Base-by-base conservation (phyloP, 2,329 filamentous ascomycete genomes). In the Fusarium begoniae region DNA sequence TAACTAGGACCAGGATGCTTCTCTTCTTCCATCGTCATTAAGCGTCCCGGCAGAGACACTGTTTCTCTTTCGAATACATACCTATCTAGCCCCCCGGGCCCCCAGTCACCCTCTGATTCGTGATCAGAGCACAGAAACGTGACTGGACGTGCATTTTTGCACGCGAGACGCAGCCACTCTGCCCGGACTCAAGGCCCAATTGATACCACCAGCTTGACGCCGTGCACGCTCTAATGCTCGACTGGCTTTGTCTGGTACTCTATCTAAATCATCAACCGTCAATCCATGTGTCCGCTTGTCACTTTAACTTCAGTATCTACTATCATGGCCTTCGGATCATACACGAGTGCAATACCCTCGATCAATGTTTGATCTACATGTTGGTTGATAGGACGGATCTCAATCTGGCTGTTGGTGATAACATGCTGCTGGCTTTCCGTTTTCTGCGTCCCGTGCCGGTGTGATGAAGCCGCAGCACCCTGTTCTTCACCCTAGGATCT, bases 401-500 rank as follows among this genome's bases (percentile, higher is more conserved):
- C n/a, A 58, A 35, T 51, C 43, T 51, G 43, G 63, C 28, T 41
- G 43, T 69, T 63, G 32, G 66, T 69, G 61, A 54, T 48, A 44
- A 41, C 38, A 54, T 51, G 35, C 32, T 70, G 66, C 24, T 63
- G 64, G 72, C 63, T 63, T 63, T 59, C 59, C 69, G 58, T 41
- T 69, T 66, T 56, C 66, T 74, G 72, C 71, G 71, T 66, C 71
- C 73, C 58, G 74, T 70, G 63, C 69, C 66, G 63, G 72, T 76
- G 66, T 75, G 72, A 71, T 73, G 56, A 69, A 74, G 64, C 72
- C 63, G 63, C 71, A 74, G 66, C 45, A 58, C 66, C 67, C 45
- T 58, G 65, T 44, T 45, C 51, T 57, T 61, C 41, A 68, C 35
- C 70, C 66, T 66, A 41, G 66, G 56, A 53, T 53, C 50, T 59